Percentiles rank a stretch among this genome's conserved stretches.
These are phyloP conservation scores for Penicillium crustosum DNA, from an alignment of 2,329 filamentous ascomycete species.

Conservation along the genomic window DNA sequence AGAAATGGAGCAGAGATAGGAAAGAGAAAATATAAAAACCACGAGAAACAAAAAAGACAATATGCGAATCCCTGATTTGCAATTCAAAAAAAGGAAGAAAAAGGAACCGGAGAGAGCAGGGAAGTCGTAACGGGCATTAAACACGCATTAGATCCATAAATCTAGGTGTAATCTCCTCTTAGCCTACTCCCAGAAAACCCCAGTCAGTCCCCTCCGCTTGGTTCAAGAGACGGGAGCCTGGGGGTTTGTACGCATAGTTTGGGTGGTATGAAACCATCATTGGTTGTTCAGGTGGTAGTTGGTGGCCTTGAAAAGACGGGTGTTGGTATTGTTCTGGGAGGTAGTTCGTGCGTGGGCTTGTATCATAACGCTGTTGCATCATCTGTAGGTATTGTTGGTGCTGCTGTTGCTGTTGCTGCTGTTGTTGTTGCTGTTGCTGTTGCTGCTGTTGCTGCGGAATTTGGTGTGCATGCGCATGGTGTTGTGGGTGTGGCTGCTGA, in stretches of 20 bases:
- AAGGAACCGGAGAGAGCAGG: conserved; percentile 11
- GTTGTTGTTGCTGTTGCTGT: conserved; percentile 35
- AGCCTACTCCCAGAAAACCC: conserved; percentile 41
- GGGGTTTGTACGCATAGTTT: conserved; percentile 36
- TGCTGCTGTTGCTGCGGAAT: conserved; percentile 29
- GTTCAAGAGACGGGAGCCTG: conserved; percentile 33
- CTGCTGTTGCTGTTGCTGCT: conserved; percentile 6
- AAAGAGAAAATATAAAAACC: conserved; percentile 11
- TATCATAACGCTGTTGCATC: conserved; percentile 36
- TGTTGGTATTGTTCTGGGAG: conserved; percentile 34
- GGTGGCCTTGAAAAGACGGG: conserved; percentile 29
- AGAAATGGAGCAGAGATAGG: not conserved
- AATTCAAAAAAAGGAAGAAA: not conserved
- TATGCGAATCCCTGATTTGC: conserved; percentile 12
- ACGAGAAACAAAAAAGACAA: not conserved
- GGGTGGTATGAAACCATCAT: conserved; percentile 37
- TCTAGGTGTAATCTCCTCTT: conserved; percentile 23
- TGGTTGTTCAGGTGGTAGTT: conserved; percentile 31
- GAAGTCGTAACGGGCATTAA: conserved; percentile 28
- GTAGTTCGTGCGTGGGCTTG: conserved; percentile 31
- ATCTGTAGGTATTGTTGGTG: conserved; percentile 31
- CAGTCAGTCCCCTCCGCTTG: conserved; percentile 44
- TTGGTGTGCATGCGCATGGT: conserved; percentile 26
- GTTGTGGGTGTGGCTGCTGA: conserved; percentile 29
- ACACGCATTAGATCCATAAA: conserved; percentile 14